Percentiles rank a stretch among this genome's conserved stretches.
Conservation (phyloP, 306 rosid genomes). For the Sicyos edulis region DNA sequence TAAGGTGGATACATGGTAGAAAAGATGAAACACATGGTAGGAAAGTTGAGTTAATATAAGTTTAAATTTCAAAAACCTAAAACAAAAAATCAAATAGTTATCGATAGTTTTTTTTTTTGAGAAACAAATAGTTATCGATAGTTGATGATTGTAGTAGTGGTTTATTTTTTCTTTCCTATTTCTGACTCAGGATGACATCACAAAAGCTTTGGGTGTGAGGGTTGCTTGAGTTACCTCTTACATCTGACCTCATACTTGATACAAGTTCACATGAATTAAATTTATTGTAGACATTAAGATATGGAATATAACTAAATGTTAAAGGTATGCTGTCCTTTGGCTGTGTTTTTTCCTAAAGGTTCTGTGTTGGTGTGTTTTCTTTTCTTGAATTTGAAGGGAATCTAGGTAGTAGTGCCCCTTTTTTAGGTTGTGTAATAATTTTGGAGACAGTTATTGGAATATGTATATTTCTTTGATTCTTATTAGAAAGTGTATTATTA, state of each 20-base stretch:
- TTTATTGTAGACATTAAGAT: background rate
- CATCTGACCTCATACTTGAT: constrained; percentile 8
- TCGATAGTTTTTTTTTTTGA: too few relatives aligned
- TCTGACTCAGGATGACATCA: constrained; percentile 57
- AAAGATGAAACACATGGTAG: too few relatives aligned
- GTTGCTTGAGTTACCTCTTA: constrained; percentile 29
- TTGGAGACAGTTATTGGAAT: background rate
- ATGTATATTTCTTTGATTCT: constrained; percentile 2
- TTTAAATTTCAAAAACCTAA: too few relatives aligned
- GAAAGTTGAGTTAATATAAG: too few relatives aligned
- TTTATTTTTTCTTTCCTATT: background rate
- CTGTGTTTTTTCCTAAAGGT: background rate
- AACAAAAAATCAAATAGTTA: background rate
- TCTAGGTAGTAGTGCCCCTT: background rate
- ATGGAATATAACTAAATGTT: background rate
- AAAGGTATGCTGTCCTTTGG: background rate
- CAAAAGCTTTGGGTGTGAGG: constrained; percentile 57
- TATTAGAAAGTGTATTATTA: constrained; percentile 2
- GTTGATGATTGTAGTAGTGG: background rate
- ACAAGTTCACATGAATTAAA: background rate
- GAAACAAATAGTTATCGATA: background rate
- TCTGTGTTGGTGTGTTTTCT: constrained; percentile 3
- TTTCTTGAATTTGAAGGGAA: constrained; percentile 8
- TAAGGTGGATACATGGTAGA: too few relatives aligned
- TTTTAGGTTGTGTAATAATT: background rate